A percentile compares a stretch with the other conserved stretches of the same genome.
Evolutionary conservation across 2,329 filamentous ascomycete species (phyloP).

Genomic region (Plectosphaerella plurivora): DNA sequence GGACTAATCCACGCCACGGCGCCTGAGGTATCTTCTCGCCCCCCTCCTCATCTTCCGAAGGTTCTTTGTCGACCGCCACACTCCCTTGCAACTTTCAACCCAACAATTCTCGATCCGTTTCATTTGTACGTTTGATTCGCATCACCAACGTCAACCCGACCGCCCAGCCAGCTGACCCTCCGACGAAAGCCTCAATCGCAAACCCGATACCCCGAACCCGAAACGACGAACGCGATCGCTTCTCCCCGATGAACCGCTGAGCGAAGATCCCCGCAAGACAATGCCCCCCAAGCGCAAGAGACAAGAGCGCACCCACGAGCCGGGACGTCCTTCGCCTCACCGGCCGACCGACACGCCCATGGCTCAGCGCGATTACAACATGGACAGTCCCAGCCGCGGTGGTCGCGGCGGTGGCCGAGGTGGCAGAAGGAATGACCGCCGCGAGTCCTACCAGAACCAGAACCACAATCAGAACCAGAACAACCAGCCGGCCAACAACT

Average conservation of each 20-base stretch:
- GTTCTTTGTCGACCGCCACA: no score
- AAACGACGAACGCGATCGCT: background rate
- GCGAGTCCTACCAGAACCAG: conserved; percentile 40
- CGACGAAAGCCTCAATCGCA: background rate
- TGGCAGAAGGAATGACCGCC: conserved; percentile 43
- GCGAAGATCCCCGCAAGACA: conserved; percentile 16
- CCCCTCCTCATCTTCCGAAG: no score
- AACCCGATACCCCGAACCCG: background rate
- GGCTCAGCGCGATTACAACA: conserved; percentile 52
- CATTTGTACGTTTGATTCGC: no score
- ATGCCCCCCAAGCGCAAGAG: conserved; percentile 61
- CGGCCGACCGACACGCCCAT: conserved; percentile 52
- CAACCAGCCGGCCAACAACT: background rate
- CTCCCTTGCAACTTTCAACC: background rate
- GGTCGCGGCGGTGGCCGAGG: conserved; percentile 36
- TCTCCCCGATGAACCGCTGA: conserved; percentile 9
- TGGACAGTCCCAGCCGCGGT: conserved; percentile 39
- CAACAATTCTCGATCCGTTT: background rate
- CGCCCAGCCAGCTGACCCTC: no score
- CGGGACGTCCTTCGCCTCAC: conserved; percentile 56
- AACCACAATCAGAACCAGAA: background rate
- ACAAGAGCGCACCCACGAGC: conserved; percentile 45
- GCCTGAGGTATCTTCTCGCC: no score
- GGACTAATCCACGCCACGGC: no score
- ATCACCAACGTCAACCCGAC: no score